Evolutionary conservation across 176 grass and related monocot genomes (phyloP).

Genomic region (Bolboschoenus planiculmis): DNA sequence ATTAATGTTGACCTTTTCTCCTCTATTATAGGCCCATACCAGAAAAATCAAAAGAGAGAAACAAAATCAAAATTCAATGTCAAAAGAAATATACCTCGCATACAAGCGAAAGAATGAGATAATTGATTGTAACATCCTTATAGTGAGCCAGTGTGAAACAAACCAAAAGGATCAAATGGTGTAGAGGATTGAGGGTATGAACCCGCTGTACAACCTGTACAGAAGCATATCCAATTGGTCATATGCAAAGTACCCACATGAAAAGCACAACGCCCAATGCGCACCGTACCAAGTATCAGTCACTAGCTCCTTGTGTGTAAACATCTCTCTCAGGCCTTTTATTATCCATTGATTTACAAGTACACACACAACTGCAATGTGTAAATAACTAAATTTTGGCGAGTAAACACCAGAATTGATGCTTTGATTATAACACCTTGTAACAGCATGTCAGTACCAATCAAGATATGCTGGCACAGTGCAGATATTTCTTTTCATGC

Average conservation of each 20-base stretch:
- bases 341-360: constrained; percentile 50
- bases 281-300: constrained; percentile 61
- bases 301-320: constrained; percentile 75
- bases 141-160: constrained; percentile 88
- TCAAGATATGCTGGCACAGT: neutral
- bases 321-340: constrained; percentile 48
- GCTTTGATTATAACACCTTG: neutral
- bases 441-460: neutral
- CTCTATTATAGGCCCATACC: neutral
- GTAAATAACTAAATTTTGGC: neutral
- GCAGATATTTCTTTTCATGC: neutral
- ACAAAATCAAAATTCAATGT: neutral
- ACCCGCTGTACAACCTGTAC: constrained; percentile 62
- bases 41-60: neutral
- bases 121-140: constrained; percentile 89
- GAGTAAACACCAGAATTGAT: neutral
- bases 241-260: constrained; percentile 95
- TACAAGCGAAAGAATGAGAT: constrained; percentile 71
- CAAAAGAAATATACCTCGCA: constrained; percentile 59
- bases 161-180: constrained; percentile 93
- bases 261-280: constrained; percentile 77
- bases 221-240: constrained; percentile 94
- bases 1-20: neutral
- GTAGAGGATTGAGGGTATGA: constrained; percentile 72
- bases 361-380: constrained; percentile 67